Conservation (phyloP, 1,284 basidiomycete genomes). For the Pholiota adiposa region DNA sequence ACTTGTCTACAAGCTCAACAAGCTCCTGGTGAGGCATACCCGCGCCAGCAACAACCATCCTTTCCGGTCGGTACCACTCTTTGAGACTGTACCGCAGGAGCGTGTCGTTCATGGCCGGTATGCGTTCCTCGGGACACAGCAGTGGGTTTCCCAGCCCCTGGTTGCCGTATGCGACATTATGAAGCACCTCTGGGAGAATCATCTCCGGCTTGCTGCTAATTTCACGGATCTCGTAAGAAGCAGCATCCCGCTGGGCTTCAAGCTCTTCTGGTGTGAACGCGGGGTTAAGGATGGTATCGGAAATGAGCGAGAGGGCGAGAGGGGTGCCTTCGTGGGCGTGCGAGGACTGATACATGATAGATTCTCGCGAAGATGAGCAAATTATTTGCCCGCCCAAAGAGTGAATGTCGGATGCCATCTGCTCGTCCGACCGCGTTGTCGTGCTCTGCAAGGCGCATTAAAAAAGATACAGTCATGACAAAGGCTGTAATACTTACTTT, state of each 20-base stretch:
- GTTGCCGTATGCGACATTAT: conserved; percentile 82
- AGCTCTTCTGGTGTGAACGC: conserved; percentile 82
- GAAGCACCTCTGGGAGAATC: conserved; percentile 93
- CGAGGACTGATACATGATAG: conserved; percentile 98
- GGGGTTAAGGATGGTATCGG: conserved; percentile 89
- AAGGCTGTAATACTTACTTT: conserved; percentile 62
- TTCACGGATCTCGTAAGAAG: conserved; percentile 92
- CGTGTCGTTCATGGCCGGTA: conserved; percentile 70
- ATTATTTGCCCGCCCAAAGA: conserved; percentile 91
- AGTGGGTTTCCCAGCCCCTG: conserved; percentile 89
- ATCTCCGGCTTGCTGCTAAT: conserved; percentile 91
- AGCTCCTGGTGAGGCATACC: conserved; percentile 92
- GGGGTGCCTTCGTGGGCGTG: conserved; percentile 89
- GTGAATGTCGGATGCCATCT: conserved; percentile 87
- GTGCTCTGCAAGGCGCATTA: conserved; percentile 53
- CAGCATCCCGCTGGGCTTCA: conserved; percentile 84
- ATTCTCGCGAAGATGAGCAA: conserved; percentile 90
- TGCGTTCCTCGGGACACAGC: conserved; percentile 85
- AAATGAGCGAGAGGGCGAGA: conserved; percentile 85
- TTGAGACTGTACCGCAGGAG: conserved; percentile 73
- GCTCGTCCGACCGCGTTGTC: conserved; percentile 59
- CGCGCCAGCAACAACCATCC: conserved; percentile 93
- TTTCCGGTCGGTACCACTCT: conserved; percentile 90
- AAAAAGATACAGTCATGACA: neutral
- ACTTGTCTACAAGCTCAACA: conserved; percentile 82